phyloP scores from a whole-genome alignment of 306 rosid species.

The Corylus avellana region DNA sequence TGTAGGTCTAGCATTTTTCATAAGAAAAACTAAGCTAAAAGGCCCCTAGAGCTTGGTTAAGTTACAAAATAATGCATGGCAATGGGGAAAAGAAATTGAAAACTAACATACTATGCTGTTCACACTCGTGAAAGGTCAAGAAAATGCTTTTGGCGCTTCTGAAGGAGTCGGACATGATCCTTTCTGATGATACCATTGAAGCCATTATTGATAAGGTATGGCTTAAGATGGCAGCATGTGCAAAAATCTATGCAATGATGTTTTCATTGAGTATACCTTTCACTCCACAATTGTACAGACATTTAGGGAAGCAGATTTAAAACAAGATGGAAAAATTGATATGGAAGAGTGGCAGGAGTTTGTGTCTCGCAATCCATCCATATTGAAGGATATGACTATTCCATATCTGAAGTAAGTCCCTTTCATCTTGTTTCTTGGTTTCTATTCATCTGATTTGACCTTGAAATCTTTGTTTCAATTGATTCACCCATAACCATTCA shows the following conservation, averaged over 20 bases:
- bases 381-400: conserved; percentile 63
- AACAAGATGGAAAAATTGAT: conserved; percentile 64
- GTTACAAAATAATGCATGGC: too few species aligned
- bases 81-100: too few species aligned
- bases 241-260: neutral
- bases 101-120: neutral
- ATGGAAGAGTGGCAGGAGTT: conserved; percentile 44
- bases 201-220: conserved; percentile 50
- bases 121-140: conserved; percentile 36
- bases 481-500: neutral
- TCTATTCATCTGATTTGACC: neutral
- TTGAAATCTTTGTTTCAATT: neutral
- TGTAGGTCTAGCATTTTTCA: too few species aligned
- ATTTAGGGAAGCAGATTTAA: conserved; percentile 54
- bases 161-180: conserved; percentile 52
- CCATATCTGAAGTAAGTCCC: conserved; percentile 52
- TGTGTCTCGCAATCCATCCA: conserved; percentile 50
- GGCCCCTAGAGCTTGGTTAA: too few species aligned
- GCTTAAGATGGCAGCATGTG: neutral
- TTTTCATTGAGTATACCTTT: neutral
- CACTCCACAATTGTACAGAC: conserved; percentile 30
- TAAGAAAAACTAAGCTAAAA: too few species aligned
- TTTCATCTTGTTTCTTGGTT: neutral
- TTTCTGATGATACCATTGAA: conserved; percentile 50
- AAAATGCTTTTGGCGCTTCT: conserved; percentile 56